These are phyloP conservation scores for Irpex rosettiformis DNA, from an alignment of 1,284 basidiomycete species.

Conservation along the genomic window DNA sequence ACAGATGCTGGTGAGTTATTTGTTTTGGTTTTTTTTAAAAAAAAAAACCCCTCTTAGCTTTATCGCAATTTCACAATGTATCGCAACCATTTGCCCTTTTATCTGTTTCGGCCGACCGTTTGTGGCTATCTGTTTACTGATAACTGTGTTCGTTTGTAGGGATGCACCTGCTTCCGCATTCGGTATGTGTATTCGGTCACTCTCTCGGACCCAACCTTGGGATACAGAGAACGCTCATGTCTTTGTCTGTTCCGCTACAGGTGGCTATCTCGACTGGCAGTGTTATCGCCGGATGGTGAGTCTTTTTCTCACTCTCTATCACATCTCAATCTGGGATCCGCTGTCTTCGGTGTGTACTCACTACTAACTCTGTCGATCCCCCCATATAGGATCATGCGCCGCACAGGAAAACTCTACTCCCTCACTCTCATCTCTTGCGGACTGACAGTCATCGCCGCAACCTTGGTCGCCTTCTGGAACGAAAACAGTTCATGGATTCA, in stretches of 20 bases:
- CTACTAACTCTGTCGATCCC: background rate
- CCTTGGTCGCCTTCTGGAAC: constrained; percentile 60
- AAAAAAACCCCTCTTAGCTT: too few relatives aligned
- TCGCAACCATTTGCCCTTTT: background rate
- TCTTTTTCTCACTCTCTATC: constrained; percentile 13
- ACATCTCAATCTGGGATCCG: too few relatives aligned
- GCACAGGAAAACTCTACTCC: constrained; percentile 76
- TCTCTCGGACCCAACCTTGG: constrained; percentile 12
- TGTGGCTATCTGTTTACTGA: background rate
- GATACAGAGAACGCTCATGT: constrained; percentile 11
- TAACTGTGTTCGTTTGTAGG: constrained; percentile 34
- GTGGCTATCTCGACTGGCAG: constrained; percentile 78
- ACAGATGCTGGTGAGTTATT: constrained; percentile 59
- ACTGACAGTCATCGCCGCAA: constrained; percentile 51
- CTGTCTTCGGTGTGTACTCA: too few relatives aligned
- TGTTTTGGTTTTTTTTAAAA: too few relatives aligned
- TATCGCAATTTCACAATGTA: constrained; percentile 2
- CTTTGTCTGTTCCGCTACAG: constrained; percentile 33
- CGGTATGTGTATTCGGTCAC: constrained; percentile 44
- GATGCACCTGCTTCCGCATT: constrained; percentile 84
- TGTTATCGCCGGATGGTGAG: constrained; percentile 80
- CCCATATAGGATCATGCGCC: constrained; percentile 68
- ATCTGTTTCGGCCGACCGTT: background rate
- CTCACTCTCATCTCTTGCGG: constrained; percentile 61
- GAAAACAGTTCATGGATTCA: constrained; percentile 58